phyloP scores from a whole-genome alignment of 1,284 basidiomycete genomes.

The Ustilago xerochloae region DNA sequence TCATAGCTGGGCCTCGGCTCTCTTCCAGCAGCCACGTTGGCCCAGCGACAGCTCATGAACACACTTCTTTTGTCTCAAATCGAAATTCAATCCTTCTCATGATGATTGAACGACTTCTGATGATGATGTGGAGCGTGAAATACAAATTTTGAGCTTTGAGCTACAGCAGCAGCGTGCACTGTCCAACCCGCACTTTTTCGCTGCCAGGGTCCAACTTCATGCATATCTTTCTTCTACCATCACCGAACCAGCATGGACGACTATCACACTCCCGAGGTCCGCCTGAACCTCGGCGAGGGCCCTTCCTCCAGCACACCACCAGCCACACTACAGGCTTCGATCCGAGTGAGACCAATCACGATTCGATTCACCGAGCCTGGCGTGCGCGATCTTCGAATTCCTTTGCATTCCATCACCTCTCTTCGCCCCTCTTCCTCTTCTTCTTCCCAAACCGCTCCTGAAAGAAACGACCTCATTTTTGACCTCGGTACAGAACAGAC shows the following conservation, averaged over 20 bases:
- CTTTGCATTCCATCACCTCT: slow-evolving; percentile 13
- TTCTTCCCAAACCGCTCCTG: neutral
- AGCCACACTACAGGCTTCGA: neutral
- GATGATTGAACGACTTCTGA: no score
- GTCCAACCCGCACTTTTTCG: no score
- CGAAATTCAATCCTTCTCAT: no score
- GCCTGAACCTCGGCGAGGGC: slow-evolving; percentile 9
- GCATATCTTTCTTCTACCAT: neutral
- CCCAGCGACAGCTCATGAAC: no score
- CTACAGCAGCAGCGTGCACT: slow-evolving; percentile 9
- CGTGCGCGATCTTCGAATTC: slow-evolving; percentile 20
- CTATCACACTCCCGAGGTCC: neutral
- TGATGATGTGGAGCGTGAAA: neutral
- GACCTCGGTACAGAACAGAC: slow-evolving; percentile 17
- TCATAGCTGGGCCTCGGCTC: no score
- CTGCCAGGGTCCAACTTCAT: slow-evolving; percentile 7
- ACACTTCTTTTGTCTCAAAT: no score
- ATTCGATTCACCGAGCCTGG: slow-evolving; percentile 48
- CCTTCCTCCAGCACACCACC: neutral
- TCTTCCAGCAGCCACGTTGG: no score
- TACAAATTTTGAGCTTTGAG: neutral
- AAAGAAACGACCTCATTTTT: slow-evolving; percentile 6
- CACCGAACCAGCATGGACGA: neutral
- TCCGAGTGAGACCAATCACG: slow-evolving; percentile 34
- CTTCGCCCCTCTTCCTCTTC: neutral